Base-by-base conservation (phyloP, 2,329 filamentous ascomycete genomes). In the Sclerotinia glacialis region DNA sequence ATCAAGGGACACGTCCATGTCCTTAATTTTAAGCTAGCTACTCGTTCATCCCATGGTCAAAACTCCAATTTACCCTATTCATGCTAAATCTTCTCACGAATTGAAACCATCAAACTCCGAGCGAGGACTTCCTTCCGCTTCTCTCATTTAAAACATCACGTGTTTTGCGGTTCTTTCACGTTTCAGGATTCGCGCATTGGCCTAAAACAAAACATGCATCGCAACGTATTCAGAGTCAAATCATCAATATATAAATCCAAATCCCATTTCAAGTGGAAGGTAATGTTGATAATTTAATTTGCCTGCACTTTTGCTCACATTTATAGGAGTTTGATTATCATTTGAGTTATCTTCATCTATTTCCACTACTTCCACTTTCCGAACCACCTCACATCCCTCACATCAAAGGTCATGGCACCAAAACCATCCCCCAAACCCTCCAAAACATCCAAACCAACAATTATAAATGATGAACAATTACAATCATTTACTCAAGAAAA, bases 401-500 rank as follows among this genome's bases (percentile, higher is more conserved):
- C 23, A 28, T 37, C 53, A 50, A 14, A 59, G 46, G 49, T 58
- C 68, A 72, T 71, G 71, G 66, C 70, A 47, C 54, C 62, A 42
- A 60, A 64, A 67, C 46, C 67, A 40, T 26, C 52, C 5, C 52
- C 67, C 47, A 71, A 69, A 44, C 47, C 70, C 21, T 42, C 65
- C 14, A 64, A 68, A 59, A 28, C 58, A 40, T 47, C 62, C 6
- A 14, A 37, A 16, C 23, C 54, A n/a, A 54, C 46, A 44, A 50
- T 52, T 18, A 47, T 52, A 18, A 65, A 52, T 34, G 46, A 65
- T 53, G 54, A 65, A 21, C 46, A 52, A 14, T 42, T 60, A 44
- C 54, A 52, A 44, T 50, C 47, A 26, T 67, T 76, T 44, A 77
- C 74, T 0, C 72, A 76, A 68, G 74, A 77, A 65, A 76, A 73